Conservation (phyloP, 2,329 filamentous ascomycete genomes). For the Arthroderma sp. region DNA sequence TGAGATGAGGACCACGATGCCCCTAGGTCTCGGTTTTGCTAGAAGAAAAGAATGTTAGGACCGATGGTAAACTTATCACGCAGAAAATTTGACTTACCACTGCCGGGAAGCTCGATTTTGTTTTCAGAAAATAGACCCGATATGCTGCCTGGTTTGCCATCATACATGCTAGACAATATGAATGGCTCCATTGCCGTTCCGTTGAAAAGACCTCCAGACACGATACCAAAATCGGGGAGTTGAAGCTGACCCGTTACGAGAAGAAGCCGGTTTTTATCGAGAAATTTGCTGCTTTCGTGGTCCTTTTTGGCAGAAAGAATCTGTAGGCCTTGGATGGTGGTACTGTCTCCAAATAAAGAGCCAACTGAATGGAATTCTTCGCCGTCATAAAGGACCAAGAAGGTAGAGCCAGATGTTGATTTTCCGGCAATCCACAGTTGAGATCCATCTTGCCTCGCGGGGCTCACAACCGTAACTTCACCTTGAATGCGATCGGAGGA, state of each 20-base stretch:
- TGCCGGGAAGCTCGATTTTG: constrained; percentile 56
- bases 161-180: constrained; percentile 57
- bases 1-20: constrained; percentile 34
- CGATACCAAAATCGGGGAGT: constrained; percentile 62
- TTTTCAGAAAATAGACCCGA: constrained; percentile 74
- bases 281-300: constrained; percentile 51
- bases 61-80: neutral
- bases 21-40: constrained; percentile 29
- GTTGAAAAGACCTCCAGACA: constrained; percentile 78
- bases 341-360: constrained; percentile 49
- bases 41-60: constrained; percentile 2
- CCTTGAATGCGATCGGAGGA: constrained; percentile 51
- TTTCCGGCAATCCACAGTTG: constrained; percentile 75
- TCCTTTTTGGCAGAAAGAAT: constrained; percentile 57
- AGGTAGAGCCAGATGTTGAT: constrained; percentile 53
- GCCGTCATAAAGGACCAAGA: constrained; percentile 71
- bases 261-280: constrained; percentile 57
- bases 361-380: constrained; percentile 55
- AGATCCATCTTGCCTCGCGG: constrained; percentile 57
- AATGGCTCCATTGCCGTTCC: constrained; percentile 68
- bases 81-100: constrained; percentile 38
- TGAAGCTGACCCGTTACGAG: constrained; percentile 75
- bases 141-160: constrained; percentile 58
- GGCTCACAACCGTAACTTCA: constrained; percentile 60
- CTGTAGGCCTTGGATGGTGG: constrained; percentile 66